Evolutionary conservation across 129 eudicot genomes (phyloP), one percentile per base, ranked within the genome.

Genomic region (Flaveria trinervia): DNA sequence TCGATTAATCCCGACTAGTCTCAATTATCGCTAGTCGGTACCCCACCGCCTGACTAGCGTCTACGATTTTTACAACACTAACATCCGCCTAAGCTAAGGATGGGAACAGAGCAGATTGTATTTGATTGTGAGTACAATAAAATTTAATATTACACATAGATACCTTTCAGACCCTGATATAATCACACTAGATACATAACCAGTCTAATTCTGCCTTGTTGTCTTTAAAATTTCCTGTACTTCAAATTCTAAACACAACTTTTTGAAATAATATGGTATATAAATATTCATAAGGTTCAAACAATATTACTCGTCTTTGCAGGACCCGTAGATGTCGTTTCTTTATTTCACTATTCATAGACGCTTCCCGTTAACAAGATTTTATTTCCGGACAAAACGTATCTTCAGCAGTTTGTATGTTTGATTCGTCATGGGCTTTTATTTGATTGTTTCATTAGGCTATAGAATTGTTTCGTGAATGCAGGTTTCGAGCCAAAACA

Each of bases 391-490:
- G 62, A 56, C 18, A 17, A 60, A 51, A 52, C 55, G n/a, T 51
- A 7, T 59, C 28, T 60, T 7, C n/a, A 16, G 59, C 55, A 25
- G 10, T 43, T 72, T 56, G 67, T 45, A 16, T 64, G 79, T 64
- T 36, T 49, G 46, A 9, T 36, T 77, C 74, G 18, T 55, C 50
- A 6, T 52, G 44, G 56, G 28, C 5, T 65, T 75, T 65, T 10
- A 33, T 44, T 36, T 36, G 41, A 36, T 36, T 36, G 41, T 36
- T 43, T 61, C 46, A 50, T 18, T 50, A 65, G 54, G 65, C 66
- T 20, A 76, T 76, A 65, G 72, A 17, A 69, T 56, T 69, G 82
- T 78, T 77, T 78, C 76, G 57, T 77, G 44, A 67, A 77, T 72
- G 48, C 70, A 43, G 22, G 25, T 54, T 52, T 76, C 17, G 13